Base-by-base conservation (phyloP, 2,329 filamentous ascomycete genomes). In the Orbilia javanica region DNA sequence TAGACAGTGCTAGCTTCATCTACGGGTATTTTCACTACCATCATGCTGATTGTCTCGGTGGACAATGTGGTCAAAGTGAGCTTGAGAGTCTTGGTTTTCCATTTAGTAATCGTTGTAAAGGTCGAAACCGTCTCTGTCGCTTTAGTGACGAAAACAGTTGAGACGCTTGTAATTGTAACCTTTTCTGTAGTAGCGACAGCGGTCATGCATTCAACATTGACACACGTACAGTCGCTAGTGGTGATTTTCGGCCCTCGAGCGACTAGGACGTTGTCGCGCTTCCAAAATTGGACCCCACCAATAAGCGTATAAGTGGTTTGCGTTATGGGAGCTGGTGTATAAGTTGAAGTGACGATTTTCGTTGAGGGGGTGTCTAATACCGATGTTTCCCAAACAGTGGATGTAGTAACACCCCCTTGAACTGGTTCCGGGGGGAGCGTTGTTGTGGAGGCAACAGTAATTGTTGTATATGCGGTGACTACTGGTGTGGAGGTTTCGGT, bases 181-280 rank as follows among this genome's bases (percentile, higher is more conserved):
- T 72, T 72, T n/a, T 42, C 29, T 10, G 68, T 72, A n/a, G 46
- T 55, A 11, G 57, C 57, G 3, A 72, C 68, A 8, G 68, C 68
- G 4, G 68, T 72, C 57, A 72, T 72, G 46, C 68, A 72, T 42
- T 64, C 55, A 15, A 64, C 57, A 36, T 72, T 72, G 15, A 46
- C 34, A 20, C 57, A 72, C 15, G 50, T 25, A n/a, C 57, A 72
- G 25, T 72, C 68, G 1, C 53, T 55, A 10, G 27, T 13, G 1
- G 68, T 72, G 25, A 64, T 36, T 18, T 53, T 46, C n/a, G 67
- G 67, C 3, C 42, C 68, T 53, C 68, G 46, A 11, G 44, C 29
- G 31, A 72, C 22, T 4, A 72, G 36, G 13, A 20, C 42, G n/a
- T 46, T 46, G 27, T 64, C 46, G 13, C 68, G 68, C 18, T 64